Evolutionary conservation across 139 green algal genomes (phyloP), one percentile per base, ranked within the genome.

Genomic region (Diplosphaera chodatii): DNA sequence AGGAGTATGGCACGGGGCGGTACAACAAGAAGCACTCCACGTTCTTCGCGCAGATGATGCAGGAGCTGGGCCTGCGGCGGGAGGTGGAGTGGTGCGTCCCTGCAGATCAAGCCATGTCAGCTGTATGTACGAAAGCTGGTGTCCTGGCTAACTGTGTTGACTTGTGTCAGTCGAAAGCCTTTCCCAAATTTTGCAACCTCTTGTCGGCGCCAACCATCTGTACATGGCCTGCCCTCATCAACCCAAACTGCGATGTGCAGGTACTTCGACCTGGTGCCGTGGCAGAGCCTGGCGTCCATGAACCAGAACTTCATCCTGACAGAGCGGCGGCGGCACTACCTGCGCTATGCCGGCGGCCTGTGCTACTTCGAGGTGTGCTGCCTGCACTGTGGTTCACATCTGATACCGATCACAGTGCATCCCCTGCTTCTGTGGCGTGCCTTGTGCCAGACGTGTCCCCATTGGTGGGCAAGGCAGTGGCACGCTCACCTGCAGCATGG

Each of bases 251-350:
- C 37, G 6, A 10, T 10, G 6, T 20, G 34, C 33, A 40, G 28
- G 67, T 71, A 30, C n/a, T 64, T 33, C 56, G 28, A 48, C 32
- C 28, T 64, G 3, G 21, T 64, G n/a, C 55, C 32, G 20, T 16
- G 48, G 27, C 77, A 84, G 73, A 74, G 67, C 29, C 74, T 89
- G 66, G 84, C 84, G 0, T 40, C 55, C 20, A 74, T 76, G 63
- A 88, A 90, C 72, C 82, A 86, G 55, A 85, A 86, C 72, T 90
- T 90, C 72, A 62, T 86, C 66, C 71, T 87, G 16, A 89, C 81
- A 6, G 84, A 89, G 78, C 74, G 82, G 18, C 76, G 84, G n/a
- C 73, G 80, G 1, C 64, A 83, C 71, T 86, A 86, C 77, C 70
- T 89, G 69, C 69, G 82, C 32, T 89, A 87, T 66, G 30, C 68